A percentile compares a stretch with the other conserved stretches of the same genome.
Evolutionary conservation across 805 yeast species (phyloP).

Genomic region (Ogataea degrootiae): DNA sequence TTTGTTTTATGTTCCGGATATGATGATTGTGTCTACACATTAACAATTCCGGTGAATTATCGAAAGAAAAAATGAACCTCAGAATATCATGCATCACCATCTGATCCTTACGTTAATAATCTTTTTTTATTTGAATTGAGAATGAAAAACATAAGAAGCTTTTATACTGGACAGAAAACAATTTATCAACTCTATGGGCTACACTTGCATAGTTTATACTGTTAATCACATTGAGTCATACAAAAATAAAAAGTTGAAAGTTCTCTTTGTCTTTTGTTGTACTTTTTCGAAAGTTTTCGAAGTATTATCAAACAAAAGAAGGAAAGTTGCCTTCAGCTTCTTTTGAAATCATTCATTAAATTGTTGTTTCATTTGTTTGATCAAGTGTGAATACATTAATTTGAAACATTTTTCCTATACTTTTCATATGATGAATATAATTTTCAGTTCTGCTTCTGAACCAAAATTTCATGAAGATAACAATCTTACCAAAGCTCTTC

Average conservation of each 20-base stretch:
- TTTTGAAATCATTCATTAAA: too few relatives aligned
- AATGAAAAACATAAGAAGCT: too few relatives aligned
- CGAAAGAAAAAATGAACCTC: constrained; percentile 56
- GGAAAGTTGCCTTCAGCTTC: too few relatives aligned
- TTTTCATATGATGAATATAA: constrained; percentile 55
- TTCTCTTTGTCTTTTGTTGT: too few relatives aligned
- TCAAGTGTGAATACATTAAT: neutral
- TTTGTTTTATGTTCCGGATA: constrained; percentile 7
- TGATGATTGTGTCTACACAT: constrained; percentile 35
- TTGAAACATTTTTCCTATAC: neutral
- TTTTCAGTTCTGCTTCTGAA: constrained; percentile 98
- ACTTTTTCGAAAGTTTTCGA: too few relatives aligned
- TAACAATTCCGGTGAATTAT: constrained; percentile 30
- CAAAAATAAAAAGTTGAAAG: too few relatives aligned
- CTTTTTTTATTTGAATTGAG: neutral
- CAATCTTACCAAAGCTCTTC: constrained; percentile 61
- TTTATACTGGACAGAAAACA: too few relatives aligned
- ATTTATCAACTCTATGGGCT: too few relatives aligned
- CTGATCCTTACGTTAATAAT: constrained; percentile 44
- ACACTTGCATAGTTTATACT: too few relatives aligned
- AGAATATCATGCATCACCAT: constrained; percentile 97
- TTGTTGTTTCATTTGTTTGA: too few relatives aligned
- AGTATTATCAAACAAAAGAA: too few relatives aligned
- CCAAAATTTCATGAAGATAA: constrained; percentile 68
- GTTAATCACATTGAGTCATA: too few relatives aligned